These are phyloP conservation scores for Fraxinus americana DNA, from an alignment of 257 asterid genomes.

Conservation along the genomic window DNA sequence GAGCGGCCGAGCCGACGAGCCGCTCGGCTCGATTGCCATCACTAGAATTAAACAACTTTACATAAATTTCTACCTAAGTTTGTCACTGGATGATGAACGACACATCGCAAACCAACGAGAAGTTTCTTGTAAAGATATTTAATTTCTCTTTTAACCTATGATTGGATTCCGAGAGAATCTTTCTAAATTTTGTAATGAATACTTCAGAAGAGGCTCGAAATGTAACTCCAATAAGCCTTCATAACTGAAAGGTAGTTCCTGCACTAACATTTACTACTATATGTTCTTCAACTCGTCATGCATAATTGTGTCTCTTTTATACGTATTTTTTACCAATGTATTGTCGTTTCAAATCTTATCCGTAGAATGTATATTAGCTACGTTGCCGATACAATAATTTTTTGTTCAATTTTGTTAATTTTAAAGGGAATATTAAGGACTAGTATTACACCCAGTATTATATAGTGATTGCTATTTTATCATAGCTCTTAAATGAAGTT, in stretches of 20 bases:
- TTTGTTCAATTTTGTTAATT: too few relatives aligned
- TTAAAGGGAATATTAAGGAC: too few relatives aligned
- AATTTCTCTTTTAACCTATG: conserved; percentile 74
- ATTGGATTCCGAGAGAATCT: conserved; percentile 66
- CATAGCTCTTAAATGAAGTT: too few relatives aligned
- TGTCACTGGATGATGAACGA: too few relatives aligned
- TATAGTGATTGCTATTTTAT: too few relatives aligned
- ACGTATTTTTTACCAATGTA: conserved; percentile 3
- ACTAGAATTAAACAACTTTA: too few relatives aligned
- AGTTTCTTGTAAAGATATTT: conserved; percentile 53
- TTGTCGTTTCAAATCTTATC: neutral
- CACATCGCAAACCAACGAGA: conserved; percentile 53
- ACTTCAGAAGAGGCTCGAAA: conserved; percentile 55
- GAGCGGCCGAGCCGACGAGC: too few relatives aligned
- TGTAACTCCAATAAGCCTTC: conserved; percentile 44
- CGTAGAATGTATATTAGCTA: neutral
- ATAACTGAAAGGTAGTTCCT: conserved; percentile 63
- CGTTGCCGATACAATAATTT: too few relatives aligned
- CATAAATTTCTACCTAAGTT: too few relatives aligned
- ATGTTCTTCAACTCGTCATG: conserved; percentile 9
- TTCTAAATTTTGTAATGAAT: conserved; percentile 45
- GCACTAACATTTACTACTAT: neutral
- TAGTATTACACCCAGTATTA: too few relatives aligned
- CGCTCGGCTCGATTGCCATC: too few relatives aligned
- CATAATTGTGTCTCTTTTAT: neutral